Evolutionary conservation across 371 early-diverging fungal genomes (phyloP).

Genomic region (Parasitella parasitica): DNA sequence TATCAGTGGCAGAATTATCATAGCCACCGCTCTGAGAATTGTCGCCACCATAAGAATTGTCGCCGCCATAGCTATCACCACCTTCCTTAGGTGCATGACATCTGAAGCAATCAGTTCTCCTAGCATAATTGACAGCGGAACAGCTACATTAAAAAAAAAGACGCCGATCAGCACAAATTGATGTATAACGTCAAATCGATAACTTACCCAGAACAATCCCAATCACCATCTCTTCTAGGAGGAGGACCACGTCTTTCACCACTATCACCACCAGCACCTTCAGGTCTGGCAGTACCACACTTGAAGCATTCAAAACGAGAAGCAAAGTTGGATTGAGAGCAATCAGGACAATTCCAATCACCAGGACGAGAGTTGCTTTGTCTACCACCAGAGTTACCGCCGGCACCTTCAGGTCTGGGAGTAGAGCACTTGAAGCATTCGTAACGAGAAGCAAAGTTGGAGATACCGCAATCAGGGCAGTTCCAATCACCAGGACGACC

Average conservation of each 20-base stretch:
- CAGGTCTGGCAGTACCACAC: constrained; percentile 59
- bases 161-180: neutral
- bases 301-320: constrained; percentile 67
- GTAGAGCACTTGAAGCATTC: constrained; percentile 67
- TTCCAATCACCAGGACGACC: constrained; percentile 40
- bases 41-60: constrained; percentile 24
- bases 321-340: constrained; percentile 38
- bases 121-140: constrained; percentile 65
- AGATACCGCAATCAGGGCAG: constrained; percentile 34
- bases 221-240: constrained; percentile 66
- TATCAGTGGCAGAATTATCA: constrained; percentile 8
- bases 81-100: constrained; percentile 62
- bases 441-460: constrained; percentile 48
- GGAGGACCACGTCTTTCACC: constrained; percentile 40
- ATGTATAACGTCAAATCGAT: neutral
- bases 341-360: constrained; percentile 68
- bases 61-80: constrained; percentile 24
- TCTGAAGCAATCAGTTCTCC: constrained; percentile 65
- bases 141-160: constrained; percentile 50
- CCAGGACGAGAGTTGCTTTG: constrained; percentile 39
- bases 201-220: constrained; percentile 63
- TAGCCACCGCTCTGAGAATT: constrained; percentile 26
- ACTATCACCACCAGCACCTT: constrained; percentile 51
- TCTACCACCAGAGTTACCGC: constrained; percentile 38
- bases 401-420: constrained; percentile 55